Base-by-base conservation (phyloP, 139 green algal genomes). In the Chlamydomonas asymmetrica region DNA sequence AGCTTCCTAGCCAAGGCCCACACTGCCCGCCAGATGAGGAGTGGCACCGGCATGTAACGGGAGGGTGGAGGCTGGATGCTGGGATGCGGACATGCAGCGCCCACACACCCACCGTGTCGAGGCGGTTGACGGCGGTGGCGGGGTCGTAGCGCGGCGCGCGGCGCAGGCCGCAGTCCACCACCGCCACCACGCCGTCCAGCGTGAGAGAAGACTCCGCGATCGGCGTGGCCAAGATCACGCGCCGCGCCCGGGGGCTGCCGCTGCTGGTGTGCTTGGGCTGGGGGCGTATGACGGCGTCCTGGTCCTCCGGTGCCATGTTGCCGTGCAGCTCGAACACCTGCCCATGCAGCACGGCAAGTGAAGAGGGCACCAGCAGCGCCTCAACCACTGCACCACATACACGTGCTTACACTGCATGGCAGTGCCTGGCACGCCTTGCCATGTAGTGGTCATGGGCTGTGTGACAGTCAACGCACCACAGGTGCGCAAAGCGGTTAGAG, bases 141-240 rank as follows among this genome's bases (percentile, higher is more conserved):
- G 79, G 22, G 67, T 90, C 81, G 60, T 86, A 89, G 8, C 29
- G 20, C 4, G 82, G 84, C 10, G 65, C 43, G 16, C 85, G 78
- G 25, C 73, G 37, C 38, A 89, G 65, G 5, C 90, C 90, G 41
- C 52, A 71, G 80, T 95, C 90, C 5, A 95, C 82, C 16, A 95
- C 90, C n/a, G 83, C 80, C 23, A 66, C 76, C 49, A 95, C 88
- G 13, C 86, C 84, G 8, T 88, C 79, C 32, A 95, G 86, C 0
- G 90, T 95, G 20, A 95, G 66, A 3, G 59, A 83, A 23, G 73
- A 83, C 73, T 91, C 86, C 0, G 90, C 90, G 41, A 95, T 91
- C 18, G 84, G 81, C 0, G 90, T 92, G 38, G 85, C 60, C 35
- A 95, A 75, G 27, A 95, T 85, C 20, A 95, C 76, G 25, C 87